phyloP scores from a whole-genome alignment of 495 filamentous ascomycete genomes.

The Penicillium canescens region DNA sequence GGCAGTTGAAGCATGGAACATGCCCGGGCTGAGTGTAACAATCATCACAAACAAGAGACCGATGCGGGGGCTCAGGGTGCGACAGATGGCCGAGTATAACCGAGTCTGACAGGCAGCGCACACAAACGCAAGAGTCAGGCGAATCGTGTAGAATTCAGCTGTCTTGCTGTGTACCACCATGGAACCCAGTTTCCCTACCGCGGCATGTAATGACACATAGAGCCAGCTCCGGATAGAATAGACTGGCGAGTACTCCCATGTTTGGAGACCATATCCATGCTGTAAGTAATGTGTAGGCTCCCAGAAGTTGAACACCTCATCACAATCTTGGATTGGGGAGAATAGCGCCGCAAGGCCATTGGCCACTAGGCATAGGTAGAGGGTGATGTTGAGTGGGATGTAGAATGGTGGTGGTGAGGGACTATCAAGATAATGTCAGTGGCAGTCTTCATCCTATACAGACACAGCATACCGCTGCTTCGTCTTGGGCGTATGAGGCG shows the following conservation, averaged over 20 bases:
- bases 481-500: conserved; percentile 19
- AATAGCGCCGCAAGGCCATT: conserved; percentile 78
- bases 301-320: conserved; percentile 99
- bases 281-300: conserved; percentile 94
- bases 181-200: conserved; percentile 63
- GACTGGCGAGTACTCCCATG: conserved; percentile 98
- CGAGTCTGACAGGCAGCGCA: conserved; percentile 81
- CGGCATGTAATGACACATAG: conserved; percentile 83
- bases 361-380: conserved; percentile 73
- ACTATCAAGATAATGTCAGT: conserved; percentile 27
- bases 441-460: not conserved
- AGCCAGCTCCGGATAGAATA: conserved; percentile 96
- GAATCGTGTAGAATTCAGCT: conserved; percentile 84
- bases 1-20: conserved; percentile 85
- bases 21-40: conserved; percentile 77
- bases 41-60: conserved; percentile 80
- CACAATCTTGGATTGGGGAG: conserved; percentile 95
- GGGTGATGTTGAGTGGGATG: conserved; percentile 69
- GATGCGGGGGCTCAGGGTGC: conserved; percentile 73
- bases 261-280: conserved; percentile 92
- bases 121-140: conserved; percentile 67
- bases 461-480: conserved; percentile 32
- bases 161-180: conserved; percentile 59
- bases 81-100: conserved; percentile 74
- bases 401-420: conserved; percentile 58